Evolutionary conservation across 2,329 filamentous ascomycete genomes (phyloP).

Genomic region (Metarhizium brunneum): DNA sequence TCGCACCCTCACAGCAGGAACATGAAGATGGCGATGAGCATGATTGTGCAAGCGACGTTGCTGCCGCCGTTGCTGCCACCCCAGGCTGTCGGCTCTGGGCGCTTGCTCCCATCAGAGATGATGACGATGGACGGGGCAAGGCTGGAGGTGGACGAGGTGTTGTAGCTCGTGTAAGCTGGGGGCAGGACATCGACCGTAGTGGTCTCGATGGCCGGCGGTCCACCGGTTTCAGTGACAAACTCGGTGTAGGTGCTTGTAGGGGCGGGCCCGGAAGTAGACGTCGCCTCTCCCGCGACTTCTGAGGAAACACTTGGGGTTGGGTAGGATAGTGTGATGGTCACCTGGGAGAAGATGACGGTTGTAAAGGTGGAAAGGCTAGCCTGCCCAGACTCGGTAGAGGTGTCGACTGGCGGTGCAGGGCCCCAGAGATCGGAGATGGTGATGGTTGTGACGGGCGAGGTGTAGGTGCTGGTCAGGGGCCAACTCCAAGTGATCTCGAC

Average conservation of each 20-base stretch:
- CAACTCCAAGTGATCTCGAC: constrained; percentile 15
- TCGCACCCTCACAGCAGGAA: constrained; percentile 20
- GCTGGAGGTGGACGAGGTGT: constrained; percentile 17
- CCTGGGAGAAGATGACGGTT: constrained; percentile 13
- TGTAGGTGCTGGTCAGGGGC: constrained; percentile 8
- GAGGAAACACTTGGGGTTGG: constrained; percentile 6
- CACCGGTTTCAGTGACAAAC: constrained; percentile 22
- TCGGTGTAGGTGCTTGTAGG: constrained; percentile 18
- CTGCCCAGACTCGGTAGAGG: background rate
- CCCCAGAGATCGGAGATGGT: constrained; percentile 22
- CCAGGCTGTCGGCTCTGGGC: constrained; percentile 20
- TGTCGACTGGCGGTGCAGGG: constrained; percentile 1
- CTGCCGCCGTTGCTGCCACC: constrained; percentile 19
- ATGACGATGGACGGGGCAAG: constrained; percentile 17
- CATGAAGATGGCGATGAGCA: constrained; percentile 26
- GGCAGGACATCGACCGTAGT: constrained; percentile 23
- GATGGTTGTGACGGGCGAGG: constrained; percentile 15
- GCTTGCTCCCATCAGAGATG: constrained; percentile 23
- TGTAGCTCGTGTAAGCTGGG: constrained; percentile 13
- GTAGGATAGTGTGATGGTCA: constrained; percentile 17
- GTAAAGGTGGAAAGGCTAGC: constrained; percentile 12
- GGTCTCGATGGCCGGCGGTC: constrained; percentile 17
- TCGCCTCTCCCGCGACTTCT: constrained; percentile 14
- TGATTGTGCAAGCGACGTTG: constrained; percentile 24
- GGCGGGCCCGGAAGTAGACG: constrained; percentile 11